Evolutionary conservation across 495 filamentous ascomycete species (phyloP).

Genomic region (Geoglossum glabrum): DNA sequence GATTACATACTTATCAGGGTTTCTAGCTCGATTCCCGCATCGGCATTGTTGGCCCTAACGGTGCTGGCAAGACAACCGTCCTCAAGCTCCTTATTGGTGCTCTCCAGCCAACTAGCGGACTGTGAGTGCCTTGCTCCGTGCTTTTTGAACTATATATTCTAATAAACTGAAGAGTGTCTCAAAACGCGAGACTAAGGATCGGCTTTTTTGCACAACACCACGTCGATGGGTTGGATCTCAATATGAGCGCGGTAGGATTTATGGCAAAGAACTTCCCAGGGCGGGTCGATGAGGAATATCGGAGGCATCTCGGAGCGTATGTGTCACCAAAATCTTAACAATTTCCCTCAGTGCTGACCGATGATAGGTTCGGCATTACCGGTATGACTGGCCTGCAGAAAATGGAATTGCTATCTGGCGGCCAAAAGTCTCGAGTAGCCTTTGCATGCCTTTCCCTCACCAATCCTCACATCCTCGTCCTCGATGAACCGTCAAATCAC

Average conservation of each 20-base stretch:
- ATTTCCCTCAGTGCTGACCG: background rate
- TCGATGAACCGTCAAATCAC: slow-evolving; percentile 97
- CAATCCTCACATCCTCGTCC: slow-evolving; percentile 91
- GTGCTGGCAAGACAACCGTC: slow-evolving; percentile 93
- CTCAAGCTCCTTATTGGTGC: slow-evolving; percentile 85
- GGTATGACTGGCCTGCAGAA: slow-evolving; percentile 93
- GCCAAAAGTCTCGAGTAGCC: slow-evolving; percentile 94
- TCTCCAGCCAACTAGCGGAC: slow-evolving; percentile 51
- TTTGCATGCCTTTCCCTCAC: slow-evolving; percentile 84
- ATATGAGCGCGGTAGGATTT: slow-evolving; percentile 71
- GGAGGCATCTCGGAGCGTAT: slow-evolving; percentile 72
- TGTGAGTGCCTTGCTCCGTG: slow-evolving; percentile 13
- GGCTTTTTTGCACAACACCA: slow-evolving; percentile 99
- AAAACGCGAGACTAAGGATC: slow-evolving; percentile 68
- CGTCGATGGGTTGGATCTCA: slow-evolving; percentile 89
- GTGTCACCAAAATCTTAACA: slow-evolving; percentile 7
- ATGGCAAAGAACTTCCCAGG: slow-evolving; percentile 87
- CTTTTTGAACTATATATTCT: background rate
- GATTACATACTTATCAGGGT: background rate
- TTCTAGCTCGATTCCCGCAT: slow-evolving; percentile 71
- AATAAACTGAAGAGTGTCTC: slow-evolving; percentile 36
- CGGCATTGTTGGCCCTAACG: slow-evolving; percentile 96
- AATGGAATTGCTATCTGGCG: slow-evolving; percentile 85
- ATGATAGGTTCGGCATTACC: slow-evolving; percentile 67
- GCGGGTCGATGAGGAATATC: slow-evolving; percentile 89